Conservation (phyloP, 2,329 filamentous ascomycete species). For the Cladosporium sp. region DNA sequence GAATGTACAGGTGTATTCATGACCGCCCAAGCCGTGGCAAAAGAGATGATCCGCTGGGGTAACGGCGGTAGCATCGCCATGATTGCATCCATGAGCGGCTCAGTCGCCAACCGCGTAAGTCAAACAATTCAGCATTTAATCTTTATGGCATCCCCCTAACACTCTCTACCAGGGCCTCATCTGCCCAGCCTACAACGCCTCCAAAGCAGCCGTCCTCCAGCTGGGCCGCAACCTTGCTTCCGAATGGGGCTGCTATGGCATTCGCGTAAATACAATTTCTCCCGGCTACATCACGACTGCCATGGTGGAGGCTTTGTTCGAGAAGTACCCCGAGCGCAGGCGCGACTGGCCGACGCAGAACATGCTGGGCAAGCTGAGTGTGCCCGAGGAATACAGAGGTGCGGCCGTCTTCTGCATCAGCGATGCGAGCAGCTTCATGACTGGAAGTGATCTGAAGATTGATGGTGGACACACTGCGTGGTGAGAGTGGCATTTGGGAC, state of each 20-base stretch:
- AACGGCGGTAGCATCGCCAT: conserved; percentile 62
- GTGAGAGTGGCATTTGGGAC: conserved; percentile 34
- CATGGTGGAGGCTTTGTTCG: conserved; percentile 81
- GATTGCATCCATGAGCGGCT: conserved; percentile 64
- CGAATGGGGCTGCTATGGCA: conserved; percentile 72
- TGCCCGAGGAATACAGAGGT: conserved; percentile 40
- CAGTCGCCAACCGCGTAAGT: conserved; percentile 63
- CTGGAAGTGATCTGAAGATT: conserved; percentile 54
- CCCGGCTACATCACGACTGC: conserved; percentile 78
- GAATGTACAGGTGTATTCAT: conserved; percentile 51
- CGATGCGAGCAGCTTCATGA: conserved; percentile 55
- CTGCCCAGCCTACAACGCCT: conserved; percentile 73
- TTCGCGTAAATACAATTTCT: conserved; percentile 78
- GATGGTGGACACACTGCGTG: conserved; percentile 57
- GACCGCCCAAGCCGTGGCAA: conserved; percentile 63
- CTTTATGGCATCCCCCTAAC: not conserved
- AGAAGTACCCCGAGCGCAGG: conserved; percentile 66
- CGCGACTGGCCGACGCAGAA: conserved; percentile 79
- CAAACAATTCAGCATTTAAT: not conserved
- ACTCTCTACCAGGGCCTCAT: conserved; percentile 56
- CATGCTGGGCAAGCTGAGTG: conserved; percentile 63
- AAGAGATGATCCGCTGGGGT: conserved; percentile 62
- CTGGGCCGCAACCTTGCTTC: conserved; percentile 68
- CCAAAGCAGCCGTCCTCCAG: conserved; percentile 73
- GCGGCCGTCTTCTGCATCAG: conserved; percentile 42